Percentiles rank a stretch among this genome's conserved stretches.
These are phyloP conservation scores for Chaetomiaceae sp. DNA, from an alignment of 2,329 filamentous ascomycete genomes.

Conservation along the genomic window DNA sequence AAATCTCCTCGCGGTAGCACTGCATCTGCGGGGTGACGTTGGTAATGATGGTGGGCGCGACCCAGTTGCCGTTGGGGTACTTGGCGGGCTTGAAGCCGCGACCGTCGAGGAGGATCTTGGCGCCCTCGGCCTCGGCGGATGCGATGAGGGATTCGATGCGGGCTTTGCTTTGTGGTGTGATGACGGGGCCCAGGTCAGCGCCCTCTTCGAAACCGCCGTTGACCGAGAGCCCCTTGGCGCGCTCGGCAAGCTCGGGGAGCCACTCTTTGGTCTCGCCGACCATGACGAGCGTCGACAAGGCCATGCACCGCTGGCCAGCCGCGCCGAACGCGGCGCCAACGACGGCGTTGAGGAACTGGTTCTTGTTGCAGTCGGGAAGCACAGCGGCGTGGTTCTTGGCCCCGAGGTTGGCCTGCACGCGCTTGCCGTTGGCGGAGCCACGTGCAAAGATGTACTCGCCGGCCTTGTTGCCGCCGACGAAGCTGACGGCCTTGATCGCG, in stretches of 20 bases:
- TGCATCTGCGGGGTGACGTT: constrained; percentile 76
- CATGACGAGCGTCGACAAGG: constrained; percentile 75
- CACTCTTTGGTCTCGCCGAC: constrained; percentile 82
- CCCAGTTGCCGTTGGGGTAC: constrained; percentile 82
- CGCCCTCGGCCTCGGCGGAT: constrained; percentile 74
- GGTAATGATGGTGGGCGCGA: constrained; percentile 77
- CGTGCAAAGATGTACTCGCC: constrained; percentile 81
- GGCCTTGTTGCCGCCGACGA: constrained; percentile 82
- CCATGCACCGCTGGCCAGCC: constrained; percentile 83
- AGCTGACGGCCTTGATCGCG: constrained; percentile 79
- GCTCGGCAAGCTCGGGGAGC: constrained; percentile 72
- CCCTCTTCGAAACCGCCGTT: constrained; percentile 78
- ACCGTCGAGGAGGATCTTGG: constrained; percentile 77
- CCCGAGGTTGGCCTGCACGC: constrained; percentile 81
- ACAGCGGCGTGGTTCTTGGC: constrained; percentile 87
- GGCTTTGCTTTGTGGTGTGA: constrained; percentile 72
- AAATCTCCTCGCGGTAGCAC: constrained; percentile 83
- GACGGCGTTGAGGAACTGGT: constrained; percentile 80
- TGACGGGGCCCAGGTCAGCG: constrained; percentile 77
- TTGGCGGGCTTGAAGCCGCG: constrained; percentile 69
- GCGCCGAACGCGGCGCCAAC: constrained; percentile 80
- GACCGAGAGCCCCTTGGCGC: constrained; percentile 67
- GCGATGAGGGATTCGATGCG: constrained; percentile 73
- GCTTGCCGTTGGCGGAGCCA: constrained; percentile 79
- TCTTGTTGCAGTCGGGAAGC: constrained; percentile 84